phyloP scores from a whole-genome alignment of 1,284 basidiomycete genomes.

The Apiotrichum mycotoxinovorans region DNA sequence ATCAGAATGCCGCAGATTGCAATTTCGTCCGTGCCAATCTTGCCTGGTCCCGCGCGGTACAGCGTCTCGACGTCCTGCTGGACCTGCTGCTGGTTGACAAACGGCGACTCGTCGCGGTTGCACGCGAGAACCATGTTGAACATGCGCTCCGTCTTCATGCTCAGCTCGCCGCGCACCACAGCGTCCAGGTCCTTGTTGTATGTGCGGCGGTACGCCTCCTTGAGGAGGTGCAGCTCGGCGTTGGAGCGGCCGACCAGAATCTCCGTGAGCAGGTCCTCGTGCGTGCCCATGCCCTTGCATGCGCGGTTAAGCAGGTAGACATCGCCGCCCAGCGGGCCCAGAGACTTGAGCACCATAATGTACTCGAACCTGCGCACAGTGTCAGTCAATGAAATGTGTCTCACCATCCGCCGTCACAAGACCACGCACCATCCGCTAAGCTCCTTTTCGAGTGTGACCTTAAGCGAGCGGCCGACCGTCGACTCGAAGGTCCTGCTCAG shows the following conservation, averaged over 20 bases:
- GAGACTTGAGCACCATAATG: constrained; percentile 42
- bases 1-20: constrained; percentile 48
- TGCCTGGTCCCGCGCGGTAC: constrained; percentile 46
- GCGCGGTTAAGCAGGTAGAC: constrained; percentile 44
- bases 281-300: constrained; percentile 47
- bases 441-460: constrained; percentile 49
- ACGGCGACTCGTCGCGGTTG: constrained; percentile 45
- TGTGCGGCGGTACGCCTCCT: constrained; percentile 44
- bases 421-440: constrained; percentile 42
- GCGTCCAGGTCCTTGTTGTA: constrained; percentile 44
- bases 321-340: constrained; percentile 49
- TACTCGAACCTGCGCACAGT: constrained; percentile 42
- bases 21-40: constrained; percentile 51
- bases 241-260: constrained; percentile 48
- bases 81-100: constrained; percentile 46
- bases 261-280: constrained; percentile 50
- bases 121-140: constrained; percentile 50
- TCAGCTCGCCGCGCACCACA: constrained; percentile 47
- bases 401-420: no score
- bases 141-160: constrained; percentile 49
- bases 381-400: background rate
- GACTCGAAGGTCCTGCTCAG: constrained; percentile 47
- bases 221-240: constrained; percentile 49
- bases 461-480: constrained; percentile 37
- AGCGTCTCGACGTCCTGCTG: constrained; percentile 48